Evolutionary conservation across 495 filamentous ascomycete genomes (phyloP).

Genomic region (Friedmanniomyces simplex): DNA sequence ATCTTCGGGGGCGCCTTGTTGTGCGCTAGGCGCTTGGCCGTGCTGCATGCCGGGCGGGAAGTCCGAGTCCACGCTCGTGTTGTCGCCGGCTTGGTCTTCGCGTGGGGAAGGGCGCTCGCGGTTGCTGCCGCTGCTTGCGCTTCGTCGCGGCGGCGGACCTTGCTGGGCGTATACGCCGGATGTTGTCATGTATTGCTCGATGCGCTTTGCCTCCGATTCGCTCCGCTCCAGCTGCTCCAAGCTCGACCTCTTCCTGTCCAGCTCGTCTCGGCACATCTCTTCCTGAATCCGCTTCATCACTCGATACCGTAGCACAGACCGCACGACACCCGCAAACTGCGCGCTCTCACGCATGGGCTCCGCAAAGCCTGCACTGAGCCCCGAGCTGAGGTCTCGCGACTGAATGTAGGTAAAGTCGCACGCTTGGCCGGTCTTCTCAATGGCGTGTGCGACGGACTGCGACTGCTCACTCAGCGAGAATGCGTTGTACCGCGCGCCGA

Average conservation of each 20-base stretch:
- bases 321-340: slow-evolving; percentile 90
- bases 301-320: slow-evolving; percentile 74
- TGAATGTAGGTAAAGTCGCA: slow-evolving; percentile 94
- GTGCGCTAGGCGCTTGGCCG: slow-evolving; percentile 28
- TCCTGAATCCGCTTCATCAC: slow-evolving; percentile 90
- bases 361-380: slow-evolving; percentile 78
- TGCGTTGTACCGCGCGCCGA: slow-evolving; percentile 91
- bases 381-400: slow-evolving; percentile 77
- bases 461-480: slow-evolving; percentile 90
- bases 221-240: slow-evolving; percentile 79
- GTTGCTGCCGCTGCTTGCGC: slow-evolving; percentile 42
- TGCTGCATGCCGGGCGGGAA: slow-evolving; percentile 66
- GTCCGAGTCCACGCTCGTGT: slow-evolving; percentile 81
- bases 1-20: slow-evolving; percentile 30
- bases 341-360: slow-evolving; percentile 96
- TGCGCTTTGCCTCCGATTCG: slow-evolving; percentile 80
- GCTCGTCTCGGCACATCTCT: slow-evolving; percentile 89
- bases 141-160: slow-evolving; percentile 43
- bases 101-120: slow-evolving; percentile 33
- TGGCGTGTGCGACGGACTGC: slow-evolving; percentile 77
- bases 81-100: slow-evolving; percentile 49
- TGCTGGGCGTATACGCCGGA: slow-evolving; percentile 42
- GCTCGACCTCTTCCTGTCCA: slow-evolving; percentile 66
- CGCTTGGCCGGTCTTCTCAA: slow-evolving; percentile 88
- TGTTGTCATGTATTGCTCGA: slow-evolving; percentile 76